Percentiles rank a stretch among this genome's conserved stretches.
These are phyloP conservation scores for Suzukiozyma palmioleophila DNA, from an alignment of 1,139 yeast species.

Conservation along the genomic window DNA sequence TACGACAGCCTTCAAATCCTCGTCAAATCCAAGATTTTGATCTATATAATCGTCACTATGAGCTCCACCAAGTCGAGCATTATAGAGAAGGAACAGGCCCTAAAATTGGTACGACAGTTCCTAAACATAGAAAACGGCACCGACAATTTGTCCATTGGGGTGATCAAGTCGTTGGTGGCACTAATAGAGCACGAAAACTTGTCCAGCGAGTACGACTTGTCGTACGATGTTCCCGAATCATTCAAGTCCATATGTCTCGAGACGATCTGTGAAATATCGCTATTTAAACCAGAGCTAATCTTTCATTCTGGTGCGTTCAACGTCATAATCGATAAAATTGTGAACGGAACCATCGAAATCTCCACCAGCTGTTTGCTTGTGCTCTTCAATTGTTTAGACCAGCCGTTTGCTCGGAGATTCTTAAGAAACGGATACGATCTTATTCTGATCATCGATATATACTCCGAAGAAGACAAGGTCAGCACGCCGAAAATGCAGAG, in stretches of 20 bases:
- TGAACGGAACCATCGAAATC: conserved; percentile 61
- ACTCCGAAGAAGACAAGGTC: conserved; percentile 24
- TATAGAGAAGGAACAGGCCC: conserved; percentile 74
- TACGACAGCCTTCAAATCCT: conserved; percentile 45
- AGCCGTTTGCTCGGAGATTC: conserved; percentile 51
- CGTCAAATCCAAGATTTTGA: conserved; percentile 52
- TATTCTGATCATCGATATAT: conserved; percentile 58
- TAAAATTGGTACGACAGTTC: conserved; percentile 64
- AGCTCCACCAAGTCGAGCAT: conserved; percentile 47
- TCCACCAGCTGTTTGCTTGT: conserved; percentile 54
- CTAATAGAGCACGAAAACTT: conserved; percentile 50
- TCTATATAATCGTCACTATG: conserved; percentile 60
- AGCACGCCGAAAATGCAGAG: conserved; percentile 44
- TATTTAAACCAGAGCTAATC: conserved; percentile 57
- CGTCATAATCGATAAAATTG: conserved; percentile 50
- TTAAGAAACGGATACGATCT: conserved; percentile 63
- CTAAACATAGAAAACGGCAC: conserved; percentile 56
- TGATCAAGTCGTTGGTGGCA: conserved; percentile 68
- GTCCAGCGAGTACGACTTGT: conserved; percentile 22
- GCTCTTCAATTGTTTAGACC: conserved; percentile 56
- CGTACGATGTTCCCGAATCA: conserved; percentile 29
- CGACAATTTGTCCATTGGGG: conserved; percentile 56
- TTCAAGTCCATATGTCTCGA: conserved; percentile 57
- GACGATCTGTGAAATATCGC: conserved; percentile 66
- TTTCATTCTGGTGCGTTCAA: conserved; percentile 64